Evolutionary conservation across 2,329 filamentous ascomycete genomes (phyloP).

Genomic region (Venturiaceae sp.): DNA sequence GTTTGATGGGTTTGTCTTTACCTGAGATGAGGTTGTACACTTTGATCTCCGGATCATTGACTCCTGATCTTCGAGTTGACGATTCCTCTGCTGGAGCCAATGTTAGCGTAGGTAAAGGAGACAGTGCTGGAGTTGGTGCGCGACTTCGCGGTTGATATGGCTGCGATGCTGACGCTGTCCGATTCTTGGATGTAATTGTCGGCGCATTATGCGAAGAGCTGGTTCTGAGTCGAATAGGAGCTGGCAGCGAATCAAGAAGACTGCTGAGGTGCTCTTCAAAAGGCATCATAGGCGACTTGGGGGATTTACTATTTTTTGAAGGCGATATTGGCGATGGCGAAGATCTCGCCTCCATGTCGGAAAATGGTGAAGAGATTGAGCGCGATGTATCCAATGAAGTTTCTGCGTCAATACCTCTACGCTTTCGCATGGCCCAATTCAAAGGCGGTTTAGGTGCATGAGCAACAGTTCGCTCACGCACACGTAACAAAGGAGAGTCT

Average conservation of each 20-base stretch:
- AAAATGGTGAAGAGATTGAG: background rate
- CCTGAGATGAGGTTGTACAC: slow-evolving; percentile 84
- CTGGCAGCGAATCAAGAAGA: slow-evolving; percentile 50
- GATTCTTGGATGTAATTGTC: slow-evolving; percentile 20
- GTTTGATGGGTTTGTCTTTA: slow-evolving; percentile 80
- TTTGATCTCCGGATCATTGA: slow-evolving; percentile 58
- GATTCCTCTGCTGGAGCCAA: slow-evolving; percentile 11
- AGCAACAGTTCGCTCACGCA: slow-evolving; percentile 6
- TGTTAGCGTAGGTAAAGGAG: slow-evolving; percentile 6
- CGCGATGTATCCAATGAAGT: background rate
- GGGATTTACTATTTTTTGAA: slow-evolving; percentile 3
- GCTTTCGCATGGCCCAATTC: slow-evolving; percentile 32
- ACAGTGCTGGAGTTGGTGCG: slow-evolving; percentile 14
- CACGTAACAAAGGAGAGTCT: slow-evolving; percentile 24
- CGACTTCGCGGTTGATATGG: slow-evolving; percentile 25
- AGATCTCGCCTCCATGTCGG: background rate
- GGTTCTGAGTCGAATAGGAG: slow-evolving; percentile 63
- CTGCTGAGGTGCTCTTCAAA: slow-evolving; percentile 10
- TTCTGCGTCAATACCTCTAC: slow-evolving; percentile 12
- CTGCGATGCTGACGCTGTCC: slow-evolving; percentile 1
- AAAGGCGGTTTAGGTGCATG: slow-evolving; percentile 27
- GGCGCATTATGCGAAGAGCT: slow-evolving; percentile 28
- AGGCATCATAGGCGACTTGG: slow-evolving; percentile 5
- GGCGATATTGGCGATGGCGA: background rate
- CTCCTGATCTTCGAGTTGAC: slow-evolving; percentile 20